Evolutionary conservation across 306 rosid species (phyloP).

Genomic region (Hippophae rhamnoides): DNA sequence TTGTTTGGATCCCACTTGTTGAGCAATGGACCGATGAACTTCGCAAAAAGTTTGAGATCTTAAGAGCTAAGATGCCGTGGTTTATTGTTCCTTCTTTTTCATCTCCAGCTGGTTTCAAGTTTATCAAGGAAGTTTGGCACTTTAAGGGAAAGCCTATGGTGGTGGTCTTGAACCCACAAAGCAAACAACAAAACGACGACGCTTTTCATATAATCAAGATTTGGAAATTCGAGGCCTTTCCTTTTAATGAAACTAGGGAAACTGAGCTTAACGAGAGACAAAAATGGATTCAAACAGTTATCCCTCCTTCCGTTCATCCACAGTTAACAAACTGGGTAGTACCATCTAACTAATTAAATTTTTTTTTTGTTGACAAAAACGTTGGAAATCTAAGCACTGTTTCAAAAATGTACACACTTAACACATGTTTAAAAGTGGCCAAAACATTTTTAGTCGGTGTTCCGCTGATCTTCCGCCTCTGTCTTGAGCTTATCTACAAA

Average conservation of each 20-base stretch:
- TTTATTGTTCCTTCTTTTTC: background rate
- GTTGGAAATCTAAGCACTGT: too few species aligned
- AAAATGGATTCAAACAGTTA: background rate
- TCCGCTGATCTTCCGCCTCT: too few species aligned
- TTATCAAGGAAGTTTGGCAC: background rate
- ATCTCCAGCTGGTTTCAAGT: background rate
- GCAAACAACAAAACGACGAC: background rate
- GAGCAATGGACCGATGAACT: background rate
- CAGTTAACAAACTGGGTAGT: background rate
- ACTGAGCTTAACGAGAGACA: background rate
- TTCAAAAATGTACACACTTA: too few species aligned
- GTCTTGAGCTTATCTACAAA: too few species aligned
- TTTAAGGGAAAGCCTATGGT: background rate
- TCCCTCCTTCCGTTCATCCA: background rate
- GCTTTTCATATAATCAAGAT: background rate
- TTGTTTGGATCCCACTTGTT: conserved; percentile 1
- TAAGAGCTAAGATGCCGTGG: background rate
- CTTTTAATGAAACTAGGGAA: background rate
- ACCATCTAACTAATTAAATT: too few species aligned
- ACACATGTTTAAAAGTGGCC: too few species aligned
- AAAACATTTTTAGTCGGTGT: too few species aligned
- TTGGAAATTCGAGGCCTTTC: background rate
- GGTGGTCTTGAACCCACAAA: background rate
- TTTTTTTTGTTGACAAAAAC: too few species aligned
- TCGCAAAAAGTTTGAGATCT: background rate